These are phyloP conservation scores for Elsinoe fawcettii DNA, from an alignment of 2,329 filamentous ascomycete genomes.

Conservation along the genomic window DNA sequence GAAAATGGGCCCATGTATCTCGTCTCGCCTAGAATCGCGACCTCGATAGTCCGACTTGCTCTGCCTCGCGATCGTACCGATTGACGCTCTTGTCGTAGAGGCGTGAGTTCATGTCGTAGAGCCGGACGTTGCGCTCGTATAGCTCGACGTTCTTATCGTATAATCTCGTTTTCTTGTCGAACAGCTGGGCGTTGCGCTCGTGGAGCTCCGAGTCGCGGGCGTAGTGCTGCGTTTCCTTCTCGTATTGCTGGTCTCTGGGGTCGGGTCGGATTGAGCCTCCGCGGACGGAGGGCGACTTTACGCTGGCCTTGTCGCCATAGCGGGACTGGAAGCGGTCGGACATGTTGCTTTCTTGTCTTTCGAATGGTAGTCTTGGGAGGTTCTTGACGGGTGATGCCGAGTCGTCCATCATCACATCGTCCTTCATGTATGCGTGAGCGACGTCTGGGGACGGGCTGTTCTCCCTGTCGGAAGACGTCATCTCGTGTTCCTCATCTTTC, in stretches of 20 bases:
- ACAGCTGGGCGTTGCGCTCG: constrained; percentile 3
- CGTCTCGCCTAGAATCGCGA: not conserved
- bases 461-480: not conserved
- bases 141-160: constrained; percentile 12
- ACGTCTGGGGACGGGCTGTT: not conserved
- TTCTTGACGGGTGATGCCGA: not conserved
- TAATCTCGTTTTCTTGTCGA: constrained; percentile 7
- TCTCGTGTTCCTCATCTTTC: constrained; percentile 7
- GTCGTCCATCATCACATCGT: not conserved
- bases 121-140: constrained; percentile 4
- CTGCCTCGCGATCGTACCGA: not conserved
- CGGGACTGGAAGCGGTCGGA: not conserved
- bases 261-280: constrained; percentile 1
- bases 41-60: constrained; percentile 6
- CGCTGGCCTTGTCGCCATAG: not conserved
- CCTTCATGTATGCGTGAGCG: constrained; percentile 3
- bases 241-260: not conserved
- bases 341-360: not conserved
- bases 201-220: not conserved
- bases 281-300: not conserved
- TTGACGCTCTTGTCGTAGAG: constrained; percentile 7
- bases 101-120: constrained; percentile 6
- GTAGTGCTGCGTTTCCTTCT: constrained; percentile 2
- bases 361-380: not conserved
- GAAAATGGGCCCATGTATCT: not conserved